phyloP scores from a whole-genome alignment of 2,329 filamentous ascomycete genomes.

The Microascus cirrosus region DNA sequence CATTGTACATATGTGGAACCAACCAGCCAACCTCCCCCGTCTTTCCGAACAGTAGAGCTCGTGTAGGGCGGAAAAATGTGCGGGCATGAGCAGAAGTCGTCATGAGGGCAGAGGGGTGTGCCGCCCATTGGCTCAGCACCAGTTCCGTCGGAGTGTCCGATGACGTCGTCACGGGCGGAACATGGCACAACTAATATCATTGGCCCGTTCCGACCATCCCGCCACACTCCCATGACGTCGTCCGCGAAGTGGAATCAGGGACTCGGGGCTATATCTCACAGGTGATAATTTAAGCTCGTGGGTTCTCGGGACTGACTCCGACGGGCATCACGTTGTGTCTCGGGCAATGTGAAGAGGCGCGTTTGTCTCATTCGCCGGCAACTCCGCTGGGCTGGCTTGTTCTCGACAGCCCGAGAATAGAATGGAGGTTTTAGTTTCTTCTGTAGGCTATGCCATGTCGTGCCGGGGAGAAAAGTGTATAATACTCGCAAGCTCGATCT shows the following conservation, averaged over 20 bases:
- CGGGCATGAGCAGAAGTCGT: not conserved
- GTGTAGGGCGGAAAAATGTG: not conserved
- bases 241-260: not conserved
- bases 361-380: too few relatives aligned
- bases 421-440: too few relatives aligned
- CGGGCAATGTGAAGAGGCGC: too few relatives aligned
- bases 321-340: too few relatives aligned
- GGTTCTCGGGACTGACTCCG: not conserved
- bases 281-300: not conserved
- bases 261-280: not conserved
- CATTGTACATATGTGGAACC: not conserved
- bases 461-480: too few relatives aligned
- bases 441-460: too few relatives aligned
- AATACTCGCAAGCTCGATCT: too few relatives aligned
- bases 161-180: conserved; percentile 3
- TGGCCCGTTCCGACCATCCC: not conserved
- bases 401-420: too few relatives aligned
- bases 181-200: not conserved
- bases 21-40: not conserved
- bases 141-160: not conserved
- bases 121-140: not conserved
- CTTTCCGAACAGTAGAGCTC: not conserved
- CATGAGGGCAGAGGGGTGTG: not conserved
- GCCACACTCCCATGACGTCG: conserved; percentile 1
- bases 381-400: too few relatives aligned